Evolutionary conservation across 805 yeast genomes (phyloP), one percentile per base, ranked within the genome.

Genomic region (Metschnikowia baotianmanensis): DNA sequence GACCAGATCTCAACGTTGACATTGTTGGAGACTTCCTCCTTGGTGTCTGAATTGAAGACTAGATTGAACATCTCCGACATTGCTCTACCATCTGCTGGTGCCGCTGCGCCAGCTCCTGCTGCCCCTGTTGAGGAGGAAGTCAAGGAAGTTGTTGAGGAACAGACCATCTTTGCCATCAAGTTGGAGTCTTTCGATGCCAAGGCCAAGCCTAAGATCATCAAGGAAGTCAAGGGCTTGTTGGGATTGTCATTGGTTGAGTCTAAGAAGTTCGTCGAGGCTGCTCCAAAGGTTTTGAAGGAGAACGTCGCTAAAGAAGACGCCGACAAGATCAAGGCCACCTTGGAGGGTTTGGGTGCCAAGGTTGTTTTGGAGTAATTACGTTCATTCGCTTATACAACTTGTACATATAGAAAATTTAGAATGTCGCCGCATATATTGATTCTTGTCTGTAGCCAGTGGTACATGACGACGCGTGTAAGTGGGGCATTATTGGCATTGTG

Each of bases 221-320:
- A 93, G 75, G 99, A 93, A 72, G 95, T 93, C 56, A 93, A 93
- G 75, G 76, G 84, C 47, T 72, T 91, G 60, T 77, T 93, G 58
- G 96, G 96, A 12, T 76, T 93, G 57, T 87, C 96, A 6, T 77
- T 93, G 55, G 99, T 93, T 46, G 98, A 93, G 64, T 86, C 97
- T 48, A 93, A 93, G 82, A 93, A 93, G 73, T 86, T 93, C 53
- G 99, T 93, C 43, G 99, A 93, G 74, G 71, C 88, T 57, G 98
- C 99, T 47, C 99, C 99, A 56, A 93, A 93, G 77, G 74, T 86
- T 33, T 75, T 93, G 66, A 93, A 93, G 74, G 99, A 93, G 57
- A 88, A 89, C 57, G 89, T 93, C 47, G 83, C 95, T 48, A 93
- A 93, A 77, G 99, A 87, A 62, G 99, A 93, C 58, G 98, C 98